Conservation (phyloP, 2,329 filamentous ascomycete genomes). For the Pseudocercospora eumusae region DNA sequence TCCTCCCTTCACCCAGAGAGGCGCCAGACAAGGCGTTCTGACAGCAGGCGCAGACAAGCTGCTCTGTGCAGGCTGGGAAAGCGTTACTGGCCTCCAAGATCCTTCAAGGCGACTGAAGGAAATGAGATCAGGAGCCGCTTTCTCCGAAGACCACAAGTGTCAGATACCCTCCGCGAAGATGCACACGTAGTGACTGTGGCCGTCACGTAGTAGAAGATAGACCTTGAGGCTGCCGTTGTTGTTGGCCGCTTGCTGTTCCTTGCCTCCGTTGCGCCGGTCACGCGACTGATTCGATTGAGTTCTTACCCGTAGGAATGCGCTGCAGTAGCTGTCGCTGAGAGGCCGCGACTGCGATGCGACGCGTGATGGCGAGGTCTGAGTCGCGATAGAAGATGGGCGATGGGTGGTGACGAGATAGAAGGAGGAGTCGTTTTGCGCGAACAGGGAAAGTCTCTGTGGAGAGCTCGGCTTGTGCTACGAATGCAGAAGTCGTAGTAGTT, state of each 20-base stretch:
- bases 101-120: neutral
- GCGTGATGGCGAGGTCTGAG: neutral
- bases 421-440: neutral
- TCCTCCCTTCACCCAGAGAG: neutral
- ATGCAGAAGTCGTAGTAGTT: neutral
- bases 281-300: slow-evolving; percentile 11
- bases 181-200: neutral
- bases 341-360: slow-evolving; percentile 10
- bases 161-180: neutral
- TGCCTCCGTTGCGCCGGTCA: slow-evolving; percentile 19
- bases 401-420: neutral
- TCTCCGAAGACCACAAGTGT: neutral
- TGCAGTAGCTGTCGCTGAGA: neutral
- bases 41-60: slow-evolving; percentile 4
- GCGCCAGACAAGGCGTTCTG: neutral
- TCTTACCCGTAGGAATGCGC: neutral
- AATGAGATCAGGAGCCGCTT: neutral
- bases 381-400: neutral
- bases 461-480: neutral
- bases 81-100: neutral
- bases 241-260: slow-evolving; percentile 10
- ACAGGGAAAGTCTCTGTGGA: slow-evolving; percentile 3
- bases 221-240: neutral
- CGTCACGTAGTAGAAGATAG: neutral
- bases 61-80: neutral